A percentile compares a stretch with the other conserved stretches of the same genome.
These are phyloP conservation scores for Vigna trinervia DNA, from an alignment of 306 rosid genomes.

Conservation along the genomic window DNA sequence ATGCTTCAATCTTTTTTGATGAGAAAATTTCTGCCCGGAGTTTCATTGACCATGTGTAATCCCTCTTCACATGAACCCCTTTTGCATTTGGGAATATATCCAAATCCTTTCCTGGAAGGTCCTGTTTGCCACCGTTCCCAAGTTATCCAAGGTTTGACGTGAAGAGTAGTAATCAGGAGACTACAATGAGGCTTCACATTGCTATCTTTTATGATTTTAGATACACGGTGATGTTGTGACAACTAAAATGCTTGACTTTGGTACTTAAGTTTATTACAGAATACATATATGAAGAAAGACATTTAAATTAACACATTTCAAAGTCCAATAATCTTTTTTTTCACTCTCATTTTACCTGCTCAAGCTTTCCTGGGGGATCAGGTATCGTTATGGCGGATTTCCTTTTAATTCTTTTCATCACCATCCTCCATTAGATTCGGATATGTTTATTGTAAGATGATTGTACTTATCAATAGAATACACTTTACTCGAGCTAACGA, in stretches of 20 bases:
- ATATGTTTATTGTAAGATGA: constrained; percentile 44
- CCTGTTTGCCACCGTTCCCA: constrained; percentile 55
- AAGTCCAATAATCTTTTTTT: constrained; percentile 53
- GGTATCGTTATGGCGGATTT: constrained; percentile 28
- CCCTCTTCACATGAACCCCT: constrained; percentile 60
- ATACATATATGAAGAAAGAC: constrained; percentile 65
- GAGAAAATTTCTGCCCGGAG: constrained; percentile 53
- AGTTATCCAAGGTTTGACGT: constrained; percentile 56
- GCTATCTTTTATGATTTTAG: constrained; percentile 54
- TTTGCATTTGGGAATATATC: constrained; percentile 58
- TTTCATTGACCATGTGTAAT: constrained; percentile 54
- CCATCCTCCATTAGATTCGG: constrained; percentile 7
- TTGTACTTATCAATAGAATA: constrained; percentile 25
- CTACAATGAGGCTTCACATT: constrained; percentile 72
- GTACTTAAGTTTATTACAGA: constrained; percentile 70
- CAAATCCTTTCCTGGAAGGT: constrained; percentile 47
- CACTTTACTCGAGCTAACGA: constrained; percentile 21
- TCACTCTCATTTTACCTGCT: constrained; percentile 41
- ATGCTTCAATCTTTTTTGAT: constrained; percentile 55
- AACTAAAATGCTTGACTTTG: constrained; percentile 65
- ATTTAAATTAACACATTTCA: constrained; percentile 53
- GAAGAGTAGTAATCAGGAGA: constrained; percentile 64
- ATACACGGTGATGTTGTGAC: constrained; percentile 68
- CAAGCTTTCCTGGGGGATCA: constrained; percentile 36
- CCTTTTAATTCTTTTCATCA: neutral